A percentile compares a stretch with the other conserved stretches of the same genome.
phyloP scores from a whole-genome alignment of 2,329 filamentous ascomycete species.

The Microsporum canis region DNA sequence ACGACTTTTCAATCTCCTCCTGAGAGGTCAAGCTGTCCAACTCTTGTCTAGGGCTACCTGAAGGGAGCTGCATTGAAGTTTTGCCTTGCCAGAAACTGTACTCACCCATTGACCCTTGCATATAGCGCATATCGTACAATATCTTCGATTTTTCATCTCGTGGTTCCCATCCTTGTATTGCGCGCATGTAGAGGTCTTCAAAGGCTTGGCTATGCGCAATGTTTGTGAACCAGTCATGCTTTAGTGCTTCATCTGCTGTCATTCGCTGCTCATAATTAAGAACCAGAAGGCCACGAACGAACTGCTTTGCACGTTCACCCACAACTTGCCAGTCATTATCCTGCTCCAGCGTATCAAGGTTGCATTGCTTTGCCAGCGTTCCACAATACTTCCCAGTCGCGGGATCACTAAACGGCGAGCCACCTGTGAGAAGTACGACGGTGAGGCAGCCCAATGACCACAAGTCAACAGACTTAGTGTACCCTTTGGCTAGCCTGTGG shows the following conservation, averaged over 20 bases:
- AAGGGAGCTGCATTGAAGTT: background rate
- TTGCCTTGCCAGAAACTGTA: conserved; percentile 3
- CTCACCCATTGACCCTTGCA: conserved; percentile 2
- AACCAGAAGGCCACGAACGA: conserved; percentile 42
- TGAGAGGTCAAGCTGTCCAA: background rate
- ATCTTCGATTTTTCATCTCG: conserved; percentile 14
- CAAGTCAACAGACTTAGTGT: conserved; percentile 49
- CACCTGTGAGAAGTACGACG: conserved; percentile 41
- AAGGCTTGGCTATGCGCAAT: conserved; percentile 37
- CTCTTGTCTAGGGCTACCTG: background rate
- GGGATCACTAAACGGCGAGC: conserved; percentile 37
- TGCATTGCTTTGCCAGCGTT: conserved; percentile 27
- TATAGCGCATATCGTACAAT: background rate
- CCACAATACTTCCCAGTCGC: conserved; percentile 20
- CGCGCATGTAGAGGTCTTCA: conserved; percentile 39
- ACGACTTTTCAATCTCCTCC: background rate
- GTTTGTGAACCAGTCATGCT: conserved; percentile 48
- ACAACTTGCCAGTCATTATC: conserved; percentile 35
- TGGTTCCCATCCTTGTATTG: conserved; percentile 42
- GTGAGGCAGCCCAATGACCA: conserved; percentile 51
- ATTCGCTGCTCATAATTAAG: conserved; percentile 41
- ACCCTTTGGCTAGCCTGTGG: conserved; percentile 20
- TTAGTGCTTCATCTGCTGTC: conserved; percentile 43
- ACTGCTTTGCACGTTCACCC: conserved; percentile 39
- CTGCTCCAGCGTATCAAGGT: conserved; percentile 37